These are phyloP conservation scores for Xenoacremonium recifei DNA, from an alignment of 2,329 filamentous ascomycete genomes.

Conservation along the genomic window DNA sequence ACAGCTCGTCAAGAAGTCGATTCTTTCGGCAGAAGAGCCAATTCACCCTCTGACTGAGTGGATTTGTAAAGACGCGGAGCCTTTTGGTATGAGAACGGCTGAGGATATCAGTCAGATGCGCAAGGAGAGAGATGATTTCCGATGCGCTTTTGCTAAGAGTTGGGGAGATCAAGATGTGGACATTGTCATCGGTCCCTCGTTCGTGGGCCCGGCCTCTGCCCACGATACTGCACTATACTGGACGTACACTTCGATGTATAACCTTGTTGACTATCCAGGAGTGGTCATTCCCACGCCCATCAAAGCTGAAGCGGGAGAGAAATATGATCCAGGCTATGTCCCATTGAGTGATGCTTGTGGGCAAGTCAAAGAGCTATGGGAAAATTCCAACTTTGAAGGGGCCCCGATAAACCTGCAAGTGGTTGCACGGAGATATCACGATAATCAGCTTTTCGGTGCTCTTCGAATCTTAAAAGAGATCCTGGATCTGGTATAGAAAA, in stretches of 20 bases:
- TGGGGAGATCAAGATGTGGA: slow-evolving; percentile 37
- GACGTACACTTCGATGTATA: slow-evolving; percentile 38
- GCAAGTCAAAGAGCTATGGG: slow-evolving; percentile 32
- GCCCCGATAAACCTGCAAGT: slow-evolving; percentile 34
- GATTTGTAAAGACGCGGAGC: slow-evolving; percentile 31
- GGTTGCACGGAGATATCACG: slow-evolving; percentile 31
- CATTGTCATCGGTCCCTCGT: slow-evolving; percentile 34
- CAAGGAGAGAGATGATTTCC: slow-evolving; percentile 29
- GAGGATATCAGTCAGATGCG: slow-evolving; percentile 11
- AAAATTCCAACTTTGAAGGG: slow-evolving; percentile 29
- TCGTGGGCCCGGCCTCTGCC: slow-evolving; percentile 34
- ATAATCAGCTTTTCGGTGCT: slow-evolving; percentile 33
- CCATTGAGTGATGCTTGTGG: slow-evolving; percentile 30
- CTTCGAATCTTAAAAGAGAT: slow-evolving; percentile 17
- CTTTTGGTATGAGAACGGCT: slow-evolving; percentile 16
- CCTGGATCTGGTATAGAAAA: slow-evolving; percentile 1
- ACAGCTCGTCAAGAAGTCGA: slow-evolving; percentile 25
- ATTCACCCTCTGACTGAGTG: slow-evolving; percentile 42
- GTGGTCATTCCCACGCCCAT: slow-evolving; percentile 24
- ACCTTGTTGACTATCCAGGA: slow-evolving; percentile 37
- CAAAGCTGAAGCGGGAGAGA: slow-evolving; percentile 27
- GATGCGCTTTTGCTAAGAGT: slow-evolving; percentile 30
- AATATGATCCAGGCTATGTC: slow-evolving; percentile 16
- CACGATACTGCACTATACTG: slow-evolving; percentile 37
- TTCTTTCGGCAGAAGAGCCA: slow-evolving; percentile 41